phyloP scores from a whole-genome alignment of 768 basidiomycete genomes.

The Aureoboletus auriporus region DNA sequence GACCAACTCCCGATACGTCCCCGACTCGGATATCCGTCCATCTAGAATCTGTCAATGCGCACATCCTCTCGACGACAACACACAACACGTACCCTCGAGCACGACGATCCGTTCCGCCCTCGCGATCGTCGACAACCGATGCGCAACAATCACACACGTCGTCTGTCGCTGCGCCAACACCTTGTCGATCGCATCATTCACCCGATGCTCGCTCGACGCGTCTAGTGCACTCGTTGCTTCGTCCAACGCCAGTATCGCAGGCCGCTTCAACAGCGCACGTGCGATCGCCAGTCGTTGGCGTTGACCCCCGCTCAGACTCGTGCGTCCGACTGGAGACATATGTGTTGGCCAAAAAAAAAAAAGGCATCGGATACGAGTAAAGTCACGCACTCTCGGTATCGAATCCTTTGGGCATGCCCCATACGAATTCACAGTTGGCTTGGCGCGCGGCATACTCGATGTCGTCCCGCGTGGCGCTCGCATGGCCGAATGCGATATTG shows the following conservation, averaged over 20 bases:
- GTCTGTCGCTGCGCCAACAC: constrained; percentile 76
- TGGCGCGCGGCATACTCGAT: constrained; percentile 85
- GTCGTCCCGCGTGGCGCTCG: constrained; percentile 69
- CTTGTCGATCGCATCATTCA: constrained; percentile 84
- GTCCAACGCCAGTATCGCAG: constrained; percentile 82
- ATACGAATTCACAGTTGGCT: constrained; percentile 95
- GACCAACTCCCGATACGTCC: constrained; percentile 78
- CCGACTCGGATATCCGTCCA: constrained; percentile 78
- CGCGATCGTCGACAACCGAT: constrained; percentile 86
- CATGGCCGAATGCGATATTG: constrained; percentile 88
- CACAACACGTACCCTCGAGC: constrained; percentile 59
- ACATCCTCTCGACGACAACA: background rate
- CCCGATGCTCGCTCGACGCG: constrained; percentile 82
- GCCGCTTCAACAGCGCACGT: constrained; percentile 84
- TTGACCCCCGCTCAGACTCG: constrained; percentile 57
- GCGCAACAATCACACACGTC: constrained; percentile 87
- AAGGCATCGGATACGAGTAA: too few relatives aligned
- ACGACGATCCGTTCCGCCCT: constrained; percentile 88
- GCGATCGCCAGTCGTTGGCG: constrained; percentile 80
- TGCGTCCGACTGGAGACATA: constrained; percentile 18
- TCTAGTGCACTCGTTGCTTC: constrained; percentile 89
- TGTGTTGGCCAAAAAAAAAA: too few relatives aligned
- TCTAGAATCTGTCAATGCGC: constrained; percentile 33
- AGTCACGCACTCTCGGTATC: constrained; percentile 72
- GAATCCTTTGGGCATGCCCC: constrained; percentile 91